These are phyloP conservation scores for Talaromyces wortmannii DNA, from an alignment of 495 filamentous ascomycete species.

Conservation along the genomic window DNA sequence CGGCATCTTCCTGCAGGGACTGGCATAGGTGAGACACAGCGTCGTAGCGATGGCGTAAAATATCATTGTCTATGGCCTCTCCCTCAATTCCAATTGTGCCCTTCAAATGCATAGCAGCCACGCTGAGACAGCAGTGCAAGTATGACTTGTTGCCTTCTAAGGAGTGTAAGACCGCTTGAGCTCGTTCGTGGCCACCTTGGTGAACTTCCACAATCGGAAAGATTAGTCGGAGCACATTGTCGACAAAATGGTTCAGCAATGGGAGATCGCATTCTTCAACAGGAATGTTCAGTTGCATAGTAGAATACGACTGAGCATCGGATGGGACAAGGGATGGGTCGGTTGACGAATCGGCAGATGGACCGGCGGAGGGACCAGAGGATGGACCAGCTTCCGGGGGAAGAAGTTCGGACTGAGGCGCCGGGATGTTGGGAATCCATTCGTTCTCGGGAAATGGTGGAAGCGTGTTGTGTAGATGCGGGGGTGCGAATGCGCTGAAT, in stretches of 20 bases:
- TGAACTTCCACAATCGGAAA: constrained; percentile 89
- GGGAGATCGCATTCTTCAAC: constrained; percentile 85
- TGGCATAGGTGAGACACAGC: constrained; percentile 83
- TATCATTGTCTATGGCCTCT: constrained; percentile 83
- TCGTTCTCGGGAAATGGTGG: constrained; percentile 64
- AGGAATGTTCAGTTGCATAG: constrained; percentile 65
- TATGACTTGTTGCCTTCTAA: constrained; percentile 89
- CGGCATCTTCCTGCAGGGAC: constrained; percentile 67
- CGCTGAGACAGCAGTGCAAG: constrained; percentile 92
- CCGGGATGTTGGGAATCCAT: constrained; percentile 50
- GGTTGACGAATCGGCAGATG: too few relatives aligned
- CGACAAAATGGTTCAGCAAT: constrained; percentile 86
- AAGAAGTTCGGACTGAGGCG: constrained; percentile 34
- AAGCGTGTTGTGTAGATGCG: constrained; percentile 57
- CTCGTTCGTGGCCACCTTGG: constrained; percentile 68
- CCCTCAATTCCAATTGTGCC: constrained; percentile 57
- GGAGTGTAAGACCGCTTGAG: constrained; percentile 75
- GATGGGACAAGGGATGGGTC: constrained; percentile 6
- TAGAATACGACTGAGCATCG: constrained; percentile 16
- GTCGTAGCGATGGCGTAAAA: constrained; percentile 86
- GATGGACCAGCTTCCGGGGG: background rate
- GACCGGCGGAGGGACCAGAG: constrained; percentile 8
- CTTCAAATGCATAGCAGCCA: constrained; percentile 92
- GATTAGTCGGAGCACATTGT: constrained; percentile 78
- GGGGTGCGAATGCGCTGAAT: constrained; percentile 79